Evolutionary conservation across 1,139 yeast species (phyloP).

Genomic region (Saccharomycopsis hybrid): DNA sequence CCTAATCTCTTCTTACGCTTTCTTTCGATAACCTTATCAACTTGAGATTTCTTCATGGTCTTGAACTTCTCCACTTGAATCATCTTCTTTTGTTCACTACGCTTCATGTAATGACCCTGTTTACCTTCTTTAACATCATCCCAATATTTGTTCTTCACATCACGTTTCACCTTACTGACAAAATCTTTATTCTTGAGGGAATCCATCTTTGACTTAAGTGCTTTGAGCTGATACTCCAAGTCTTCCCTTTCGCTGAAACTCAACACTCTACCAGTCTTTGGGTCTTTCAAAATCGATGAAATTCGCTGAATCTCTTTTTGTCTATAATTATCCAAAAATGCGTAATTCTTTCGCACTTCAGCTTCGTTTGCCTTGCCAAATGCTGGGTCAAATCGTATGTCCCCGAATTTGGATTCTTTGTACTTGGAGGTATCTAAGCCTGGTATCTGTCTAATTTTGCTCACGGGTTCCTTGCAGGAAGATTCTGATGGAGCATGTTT

Average conservation of each 20-base stretch:
- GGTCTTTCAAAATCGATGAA: constrained; percentile 49
- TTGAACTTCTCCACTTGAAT: constrained; percentile 87
- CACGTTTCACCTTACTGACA: constrained; percentile 34
- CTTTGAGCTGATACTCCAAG: constrained; percentile 47
- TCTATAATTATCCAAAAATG: constrained; percentile 81
- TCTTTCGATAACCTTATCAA: constrained; percentile 85
- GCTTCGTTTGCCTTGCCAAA: constrained; percentile 79
- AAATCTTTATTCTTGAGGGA: constrained; percentile 66
- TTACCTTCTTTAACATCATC: constrained; percentile 42
- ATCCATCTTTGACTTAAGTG: constrained; percentile 70
- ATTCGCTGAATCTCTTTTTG: constrained; percentile 61
- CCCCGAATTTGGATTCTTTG: constrained; percentile 48
- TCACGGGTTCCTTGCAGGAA: constrained; percentile 64
- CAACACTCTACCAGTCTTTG: constrained; percentile 41
- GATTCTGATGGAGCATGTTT: constrained; percentile 81
- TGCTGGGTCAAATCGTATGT: constrained; percentile 85
- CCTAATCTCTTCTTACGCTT: constrained; percentile 92
- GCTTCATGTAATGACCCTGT: constrained; percentile 60
- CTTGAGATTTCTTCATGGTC: constrained; percentile 71
- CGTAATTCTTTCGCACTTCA: constrained; percentile 66
- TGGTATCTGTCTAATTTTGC: constrained; percentile 33
- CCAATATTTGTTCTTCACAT: constrained; percentile 44
- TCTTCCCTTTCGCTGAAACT: constrained; percentile 45
- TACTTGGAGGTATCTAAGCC: constrained; percentile 31
- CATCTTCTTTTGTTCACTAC: constrained; percentile 75